Base-by-base conservation (phyloP, 2,329 filamentous ascomycete genomes). In the Phaeoacremonium minimum region DNA sequence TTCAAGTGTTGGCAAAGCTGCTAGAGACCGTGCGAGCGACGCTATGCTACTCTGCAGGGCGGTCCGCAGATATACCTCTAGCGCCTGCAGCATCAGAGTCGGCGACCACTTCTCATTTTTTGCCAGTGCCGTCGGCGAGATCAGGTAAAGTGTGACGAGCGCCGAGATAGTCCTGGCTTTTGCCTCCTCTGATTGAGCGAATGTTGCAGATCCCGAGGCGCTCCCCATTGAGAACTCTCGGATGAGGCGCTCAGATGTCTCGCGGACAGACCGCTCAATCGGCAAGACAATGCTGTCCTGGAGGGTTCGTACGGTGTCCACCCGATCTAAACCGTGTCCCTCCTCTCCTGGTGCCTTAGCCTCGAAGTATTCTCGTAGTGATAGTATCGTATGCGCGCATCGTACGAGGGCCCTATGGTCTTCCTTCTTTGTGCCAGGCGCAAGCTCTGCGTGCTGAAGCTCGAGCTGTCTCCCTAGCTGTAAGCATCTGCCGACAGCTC, bases 381-480 rank as follows among this genome's bases (percentile, higher is more conserved):
- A 83, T 6, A 96, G 57, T 7, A 97, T 67, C 0, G 87, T 90
- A 54, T 89, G 80, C 0, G 87, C 80, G 34, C 87, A 93, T 30
- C 87, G 75, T n/a, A 95, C 78, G 51, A 96, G 74, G 1, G 86
- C 84, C 30, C 80, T 72, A 49, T 90, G 83, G 46, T 93, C 87
- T 48, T 88, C 83, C 44, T 77, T 80, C 38, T 66, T 72, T 4
- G 44, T 46, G 42, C 66, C 57, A 36, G 67, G 51, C 16, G 50
- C 31, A 5, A 87, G 67, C 58, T 95, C 89, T 0, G 77, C 68
- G 53, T 94, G 75, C 57, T 95, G 86, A n/a, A 85, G 75, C 56
- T 97, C 88, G 9, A 98, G 73, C 63, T 95, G 88, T 30, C 90
- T 71, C 1, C 87, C 89, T 4, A 97, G 68, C 52, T 85, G 83